phyloP scores from a whole-genome alignment of 2,329 filamentous ascomycete genomes.

The Stemphylium vesicarium region DNA sequence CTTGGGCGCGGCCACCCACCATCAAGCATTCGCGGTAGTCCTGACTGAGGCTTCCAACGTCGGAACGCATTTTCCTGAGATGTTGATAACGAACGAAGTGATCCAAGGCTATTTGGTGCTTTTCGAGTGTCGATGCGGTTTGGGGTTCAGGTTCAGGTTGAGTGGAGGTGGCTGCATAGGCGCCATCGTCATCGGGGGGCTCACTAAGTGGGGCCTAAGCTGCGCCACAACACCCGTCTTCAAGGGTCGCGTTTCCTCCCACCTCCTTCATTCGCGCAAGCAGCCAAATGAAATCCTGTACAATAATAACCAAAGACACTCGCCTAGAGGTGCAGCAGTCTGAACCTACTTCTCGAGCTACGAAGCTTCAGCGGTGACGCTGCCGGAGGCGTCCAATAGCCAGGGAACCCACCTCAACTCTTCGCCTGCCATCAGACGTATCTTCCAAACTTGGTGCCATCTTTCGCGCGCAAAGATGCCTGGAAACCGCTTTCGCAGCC shows the following conservation, averaged over 20 bases:
- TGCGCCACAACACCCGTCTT: conserved; percentile 2
- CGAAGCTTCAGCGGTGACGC: background rate
- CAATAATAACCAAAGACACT: background rate
- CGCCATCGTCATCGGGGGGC: conserved; percentile 2
- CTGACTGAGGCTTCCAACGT: no score
- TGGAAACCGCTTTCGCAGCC: conserved; percentile 7
- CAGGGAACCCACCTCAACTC: background rate
- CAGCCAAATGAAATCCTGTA: background rate
- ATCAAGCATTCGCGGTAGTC: no score
- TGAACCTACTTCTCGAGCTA: background rate
- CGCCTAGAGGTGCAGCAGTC: background rate
- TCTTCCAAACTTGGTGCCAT: background rate
- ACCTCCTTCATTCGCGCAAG: background rate
- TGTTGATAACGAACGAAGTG: no score
- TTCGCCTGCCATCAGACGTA: background rate
- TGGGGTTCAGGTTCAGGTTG: background rate
- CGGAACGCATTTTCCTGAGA: no score
- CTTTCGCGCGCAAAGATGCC: conserved; percentile 5
- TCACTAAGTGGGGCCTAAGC: conserved; percentile 7
- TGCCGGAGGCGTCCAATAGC: background rate
- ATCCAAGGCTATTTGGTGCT: no score
- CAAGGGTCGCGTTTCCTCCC: background rate
- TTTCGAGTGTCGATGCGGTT: no score
- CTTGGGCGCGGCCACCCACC: no score
- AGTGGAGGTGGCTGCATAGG: background rate